A percentile compares a stretch with the other conserved stretches of the same genome.
These are phyloP conservation scores for Penicillium sp. DNA, from an alignment of 2,329 filamentous ascomycete genomes.

Conservation along the genomic window DNA sequence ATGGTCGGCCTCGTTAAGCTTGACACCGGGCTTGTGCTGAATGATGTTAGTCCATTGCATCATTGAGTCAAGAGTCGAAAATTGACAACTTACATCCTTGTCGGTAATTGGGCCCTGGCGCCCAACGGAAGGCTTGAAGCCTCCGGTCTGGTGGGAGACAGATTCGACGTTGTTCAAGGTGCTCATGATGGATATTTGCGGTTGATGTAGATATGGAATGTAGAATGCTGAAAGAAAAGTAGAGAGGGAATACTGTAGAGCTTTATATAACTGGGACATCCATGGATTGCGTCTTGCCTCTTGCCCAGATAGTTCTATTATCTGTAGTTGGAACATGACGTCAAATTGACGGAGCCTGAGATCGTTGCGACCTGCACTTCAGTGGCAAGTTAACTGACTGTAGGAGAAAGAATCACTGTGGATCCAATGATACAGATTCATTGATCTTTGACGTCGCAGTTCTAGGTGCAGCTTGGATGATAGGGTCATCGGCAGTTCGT, in stretches of 20 bases:
- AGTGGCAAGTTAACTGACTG: background rate
- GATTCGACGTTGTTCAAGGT: conserved; percentile 47
- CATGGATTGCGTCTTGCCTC: too few species aligned
- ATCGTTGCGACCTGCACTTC: background rate
- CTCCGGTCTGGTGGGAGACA: conserved; percentile 47
- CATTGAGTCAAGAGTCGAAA: background rate
- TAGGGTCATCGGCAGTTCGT: conserved; percentile 4
- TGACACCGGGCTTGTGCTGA: conserved; percentile 60
- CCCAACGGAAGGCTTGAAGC: conserved; percentile 51
- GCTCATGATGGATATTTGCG: conserved; percentile 19
- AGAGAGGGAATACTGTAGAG: background rate
- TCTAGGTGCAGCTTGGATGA: background rate
- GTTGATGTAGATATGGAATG: background rate
- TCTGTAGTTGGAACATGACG: too few species aligned
- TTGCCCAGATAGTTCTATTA: too few species aligned
- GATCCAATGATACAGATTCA: background rate
- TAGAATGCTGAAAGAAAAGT: background rate
- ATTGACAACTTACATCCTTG: conserved; percentile 49
- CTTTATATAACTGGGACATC: background rate
- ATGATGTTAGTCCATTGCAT: conserved; percentile 13
- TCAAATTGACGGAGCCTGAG: conserved; percentile 8
- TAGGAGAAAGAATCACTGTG: background rate
- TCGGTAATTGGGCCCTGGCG: conserved; percentile 51
- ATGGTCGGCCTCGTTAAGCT: conserved; percentile 51
- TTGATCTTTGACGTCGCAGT: background rate